Evolutionary conservation across 75 land plant genomes (phyloP).

Genomic region (Sequoiadendron giganteum): DNA sequence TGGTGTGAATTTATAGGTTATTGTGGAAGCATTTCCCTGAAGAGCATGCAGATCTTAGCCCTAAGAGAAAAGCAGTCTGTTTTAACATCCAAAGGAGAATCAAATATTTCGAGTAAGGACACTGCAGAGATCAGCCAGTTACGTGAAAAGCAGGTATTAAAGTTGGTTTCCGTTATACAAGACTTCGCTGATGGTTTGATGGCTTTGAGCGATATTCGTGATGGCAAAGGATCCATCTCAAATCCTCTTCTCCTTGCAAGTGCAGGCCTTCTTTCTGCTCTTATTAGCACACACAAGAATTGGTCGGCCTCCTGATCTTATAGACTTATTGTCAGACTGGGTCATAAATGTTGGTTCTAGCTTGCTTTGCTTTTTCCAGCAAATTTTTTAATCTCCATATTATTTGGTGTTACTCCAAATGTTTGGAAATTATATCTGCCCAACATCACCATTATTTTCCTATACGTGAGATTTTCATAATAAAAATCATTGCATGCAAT

Average conservation of each 20-base stretch:
- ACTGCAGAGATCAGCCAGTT: constrained; percentile 35
- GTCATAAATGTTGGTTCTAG: not conserved
- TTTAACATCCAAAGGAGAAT: constrained; percentile 20
- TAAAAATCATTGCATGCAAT: not conserved
- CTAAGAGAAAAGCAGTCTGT: constrained; percentile 39
- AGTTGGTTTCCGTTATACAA: constrained; percentile 79
- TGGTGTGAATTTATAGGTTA: constrained; percentile 93
- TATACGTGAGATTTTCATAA: not conserved
- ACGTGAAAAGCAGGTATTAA: constrained; percentile 52
- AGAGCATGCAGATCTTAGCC: constrained; percentile 46
- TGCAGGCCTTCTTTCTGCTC: constrained; percentile 90
- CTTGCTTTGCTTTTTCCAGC: not conserved
- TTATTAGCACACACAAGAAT: constrained; percentile 94
- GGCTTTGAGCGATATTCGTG: constrained; percentile 78
- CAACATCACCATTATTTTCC: not conserved
- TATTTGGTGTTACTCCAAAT: not conserved
- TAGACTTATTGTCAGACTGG: not conserved
- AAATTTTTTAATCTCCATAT: not conserved
- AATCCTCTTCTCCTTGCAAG: constrained; percentile 59
- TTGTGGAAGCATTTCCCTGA: constrained; percentile 73
- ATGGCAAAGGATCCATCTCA: constrained; percentile 60
- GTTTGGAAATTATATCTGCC: not conserved
- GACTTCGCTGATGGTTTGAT: constrained; percentile 86
- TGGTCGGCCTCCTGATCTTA: constrained; percentile 66
- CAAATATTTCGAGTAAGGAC: constrained; percentile 12